Base-by-base conservation (phyloP, 768 basidiomycete genomes). In the Pleurotus platypus region DNA sequence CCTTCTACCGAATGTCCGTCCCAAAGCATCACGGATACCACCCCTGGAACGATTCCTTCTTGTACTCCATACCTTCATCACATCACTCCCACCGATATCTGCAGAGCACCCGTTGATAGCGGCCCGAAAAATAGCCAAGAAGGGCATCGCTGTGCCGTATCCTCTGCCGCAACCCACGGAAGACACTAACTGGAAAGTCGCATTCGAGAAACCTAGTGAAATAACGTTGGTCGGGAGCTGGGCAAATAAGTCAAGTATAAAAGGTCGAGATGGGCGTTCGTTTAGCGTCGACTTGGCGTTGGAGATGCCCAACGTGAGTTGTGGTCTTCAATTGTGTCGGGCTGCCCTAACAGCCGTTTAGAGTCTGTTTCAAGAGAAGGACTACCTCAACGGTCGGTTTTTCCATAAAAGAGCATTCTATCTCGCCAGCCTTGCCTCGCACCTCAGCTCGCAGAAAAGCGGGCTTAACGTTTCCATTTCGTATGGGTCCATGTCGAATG, bases 381-480 rank as follows among this genome's bases (percentile, higher is more conserved):
- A 98, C 66, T 92, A 93, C 61, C 76, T 94, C 57, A 88, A 94
- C 66, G 82, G 86, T 6, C 84, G 97, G 9, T 94, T 89, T 69
- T 95, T 96, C 67, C 89, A 95, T 67, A 98, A 98, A 67, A 80
- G 92, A 39, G 87, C 92, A 0, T 94, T 89, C 67, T 99, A 92
- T 70, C 81, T 98, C 16, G 89, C 94, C 5, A 82, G 81, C 3
- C 74, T 98, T 46, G 90, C 91, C 1, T 76, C 81, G 6, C 80
- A 83, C 1, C 67, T 94, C 39, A 72, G 72, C 43, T 69, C 72
- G 37, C 69, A 77, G 11, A 75, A 78, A 59, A 72, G 65, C 49
- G 70, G 70, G 7, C 68, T 85, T 13, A 75, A 78, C 12, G 81
- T 90, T 2, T 83, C 90, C n/a, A 70, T 82, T 15, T 71, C 70